A percentile compares a stretch with the other conserved stretches of the same genome.
Conservation (phyloP, 192 early-diverging fungal species). For the Pecoramyces ruminantium region DNA sequence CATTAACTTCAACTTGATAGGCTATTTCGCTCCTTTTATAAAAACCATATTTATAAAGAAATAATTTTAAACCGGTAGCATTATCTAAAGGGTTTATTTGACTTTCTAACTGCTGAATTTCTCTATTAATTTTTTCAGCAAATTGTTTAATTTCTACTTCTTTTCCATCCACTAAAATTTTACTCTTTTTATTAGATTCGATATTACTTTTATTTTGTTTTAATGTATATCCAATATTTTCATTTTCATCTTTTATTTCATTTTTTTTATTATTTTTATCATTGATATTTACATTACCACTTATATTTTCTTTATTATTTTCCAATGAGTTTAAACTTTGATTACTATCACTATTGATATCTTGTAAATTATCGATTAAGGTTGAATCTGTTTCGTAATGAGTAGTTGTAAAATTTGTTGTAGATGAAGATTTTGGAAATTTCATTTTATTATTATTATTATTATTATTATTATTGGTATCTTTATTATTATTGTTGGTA, state of each 20-base stretch:
- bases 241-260: not conserved
- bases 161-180: not conserved
- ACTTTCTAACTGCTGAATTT: not conserved
- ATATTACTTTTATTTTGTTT: not conserved
- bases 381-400: not conserved
- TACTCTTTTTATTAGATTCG: not conserved
- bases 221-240: not conserved
- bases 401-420: not conserved
- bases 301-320: not conserved
- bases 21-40: not conserved
- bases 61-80: not conserved
- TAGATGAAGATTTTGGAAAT: not conserved
- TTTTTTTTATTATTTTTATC: not conserved
- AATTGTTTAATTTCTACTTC: not conserved
- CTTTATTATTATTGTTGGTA: too few relatives aligned
- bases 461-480: too few relatives aligned
- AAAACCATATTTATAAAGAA: not conserved
- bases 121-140: not conserved
- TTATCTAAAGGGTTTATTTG: not conserved
- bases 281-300: not conserved
- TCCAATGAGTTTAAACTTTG: not conserved
- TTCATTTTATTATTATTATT: not conserved
- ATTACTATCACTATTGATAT: not conserved
- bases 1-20: not conserved
- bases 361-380: not conserved